These are phyloP conservation scores for Vanrija sp. DNA, from an alignment of 1,284 basidiomycete genomes.

Conservation along the genomic window DNA sequence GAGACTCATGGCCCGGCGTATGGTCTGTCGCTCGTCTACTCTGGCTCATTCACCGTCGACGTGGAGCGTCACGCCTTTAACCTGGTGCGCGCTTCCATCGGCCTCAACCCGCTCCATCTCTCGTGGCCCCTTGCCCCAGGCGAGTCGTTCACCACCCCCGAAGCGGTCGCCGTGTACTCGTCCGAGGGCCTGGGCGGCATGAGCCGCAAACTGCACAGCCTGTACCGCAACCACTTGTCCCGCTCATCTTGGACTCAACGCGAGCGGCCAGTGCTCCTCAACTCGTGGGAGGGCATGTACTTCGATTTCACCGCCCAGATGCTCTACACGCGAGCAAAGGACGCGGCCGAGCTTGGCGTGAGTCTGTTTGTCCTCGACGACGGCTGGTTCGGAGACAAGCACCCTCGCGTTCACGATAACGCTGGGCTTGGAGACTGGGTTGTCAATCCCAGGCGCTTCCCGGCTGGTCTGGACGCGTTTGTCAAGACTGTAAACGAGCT, in stretches of 20 bases:
- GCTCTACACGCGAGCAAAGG: slow-evolving; percentile 15
- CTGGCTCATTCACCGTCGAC: slow-evolving; percentile 16
- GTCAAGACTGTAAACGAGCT: slow-evolving; percentile 12
- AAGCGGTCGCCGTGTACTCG: slow-evolving; percentile 21
- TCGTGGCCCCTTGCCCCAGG: slow-evolving; percentile 15
- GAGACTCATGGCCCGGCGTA: slow-evolving; percentile 18
- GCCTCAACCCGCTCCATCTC: slow-evolving; percentile 26
- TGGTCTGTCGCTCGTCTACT: slow-evolving; percentile 24
- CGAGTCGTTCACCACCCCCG: slow-evolving; percentile 23
- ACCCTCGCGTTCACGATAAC: slow-evolving; percentile 17
- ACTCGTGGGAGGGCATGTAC: slow-evolving; percentile 33
- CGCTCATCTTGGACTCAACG: slow-evolving; percentile 6
- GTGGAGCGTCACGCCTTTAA: slow-evolving; percentile 17
- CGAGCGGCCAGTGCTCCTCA: slow-evolving; percentile 22
- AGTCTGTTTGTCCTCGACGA: slow-evolving; percentile 33
- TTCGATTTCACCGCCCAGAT: slow-evolving; percentile 22
- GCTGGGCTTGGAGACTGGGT: slow-evolving; percentile 29
- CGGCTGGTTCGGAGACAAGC: slow-evolving; percentile 31
- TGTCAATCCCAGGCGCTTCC: slow-evolving; percentile 20
- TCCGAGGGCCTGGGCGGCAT: slow-evolving; percentile 22
- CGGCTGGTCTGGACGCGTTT: slow-evolving; percentile 16
- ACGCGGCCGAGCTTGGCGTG: slow-evolving; percentile 21
- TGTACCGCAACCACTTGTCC: slow-evolving; percentile 23
- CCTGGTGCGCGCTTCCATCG: slow-evolving; percentile 14
- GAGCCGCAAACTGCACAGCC: slow-evolving; percentile 16